These are phyloP conservation scores for Coprinopsis cinerea DNA, from an alignment of 768 basidiomycete species.

Conservation along the genomic window DNA sequence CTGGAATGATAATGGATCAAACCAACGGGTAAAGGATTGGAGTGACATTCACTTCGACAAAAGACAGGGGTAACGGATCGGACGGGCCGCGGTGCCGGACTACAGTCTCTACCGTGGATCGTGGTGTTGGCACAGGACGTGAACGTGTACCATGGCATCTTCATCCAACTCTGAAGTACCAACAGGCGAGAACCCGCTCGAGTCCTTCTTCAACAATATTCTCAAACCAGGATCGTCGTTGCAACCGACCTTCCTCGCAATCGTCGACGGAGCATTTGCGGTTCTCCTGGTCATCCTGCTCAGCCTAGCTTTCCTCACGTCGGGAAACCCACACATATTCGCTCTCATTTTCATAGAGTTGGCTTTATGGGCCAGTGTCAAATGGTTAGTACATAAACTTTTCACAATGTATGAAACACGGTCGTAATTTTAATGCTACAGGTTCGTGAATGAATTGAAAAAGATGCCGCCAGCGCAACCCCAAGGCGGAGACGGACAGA, in stretches of 20 bases:
- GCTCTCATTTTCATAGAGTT: slow-evolving; percentile 59
- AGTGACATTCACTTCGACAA: no score
- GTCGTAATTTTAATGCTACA: slow-evolving; percentile 23
- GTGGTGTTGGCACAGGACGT: no score
- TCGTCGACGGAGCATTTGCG: slow-evolving; percentile 57
- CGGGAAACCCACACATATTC: slow-evolving; percentile 63
- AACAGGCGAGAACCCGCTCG: slow-evolving; percentile 1
- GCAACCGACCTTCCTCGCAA: slow-evolving; percentile 60
- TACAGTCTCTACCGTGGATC: not conserved
- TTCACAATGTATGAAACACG: not conserved
- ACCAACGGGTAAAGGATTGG: no score
- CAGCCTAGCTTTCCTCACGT: slow-evolving; percentile 52
- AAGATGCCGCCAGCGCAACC: slow-evolving; percentile 22
- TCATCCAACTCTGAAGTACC: not conserved
- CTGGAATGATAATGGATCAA: no score
- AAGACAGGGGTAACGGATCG: no score
- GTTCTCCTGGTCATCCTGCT: slow-evolving; percentile 55
- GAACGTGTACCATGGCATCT: not conserved
- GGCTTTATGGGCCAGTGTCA: slow-evolving; percentile 71
- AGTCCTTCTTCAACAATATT: slow-evolving; percentile 48
- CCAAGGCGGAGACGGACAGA: slow-evolving; percentile 12
- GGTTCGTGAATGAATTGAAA: slow-evolving; percentile 64
- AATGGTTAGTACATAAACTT: slow-evolving; percentile 50
- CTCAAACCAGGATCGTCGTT: slow-evolving; percentile 73
- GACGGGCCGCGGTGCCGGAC: not conserved